A percentile compares a stretch with the other conserved stretches of the same genome.
phyloP scores from a whole-genome alignment of 345 rosid genomes.

The Limnanthes douglasii region DNA sequence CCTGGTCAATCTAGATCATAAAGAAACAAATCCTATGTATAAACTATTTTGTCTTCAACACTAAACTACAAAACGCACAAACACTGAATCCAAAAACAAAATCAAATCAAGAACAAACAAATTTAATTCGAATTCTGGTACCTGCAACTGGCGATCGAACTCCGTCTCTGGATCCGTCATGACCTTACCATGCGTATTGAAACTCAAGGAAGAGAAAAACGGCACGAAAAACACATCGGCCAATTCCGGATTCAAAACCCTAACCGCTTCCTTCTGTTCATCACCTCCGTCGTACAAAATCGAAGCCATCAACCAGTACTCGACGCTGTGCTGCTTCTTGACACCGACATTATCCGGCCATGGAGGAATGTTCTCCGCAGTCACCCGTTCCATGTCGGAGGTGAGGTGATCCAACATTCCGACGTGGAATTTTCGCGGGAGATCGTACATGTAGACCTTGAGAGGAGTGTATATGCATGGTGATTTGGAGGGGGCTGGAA shows the following conservation, averaged over 20 bases:
- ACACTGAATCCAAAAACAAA: not conserved
- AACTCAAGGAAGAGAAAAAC: constrained; percentile 84
- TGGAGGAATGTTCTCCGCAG: constrained; percentile 39
- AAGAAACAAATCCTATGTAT: not conserved
- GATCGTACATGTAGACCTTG: constrained; percentile 84
- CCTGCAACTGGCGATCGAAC: constrained; percentile 82
- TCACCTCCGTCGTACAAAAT: constrained; percentile 33
- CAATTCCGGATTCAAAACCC: constrained; percentile 87
- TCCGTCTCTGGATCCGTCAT: constrained; percentile 97
- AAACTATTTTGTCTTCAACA: constrained; percentile 2
- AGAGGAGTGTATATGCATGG: constrained; percentile 22
- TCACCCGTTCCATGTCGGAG: constrained; percentile 34
- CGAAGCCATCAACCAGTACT: constrained; percentile 96
- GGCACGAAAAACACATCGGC: constrained; percentile 88
- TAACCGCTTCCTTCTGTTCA: constrained; percentile 42
- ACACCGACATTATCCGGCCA: constrained; percentile 62
- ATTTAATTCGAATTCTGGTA: too few species aligned
- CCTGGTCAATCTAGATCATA: too few species aligned
- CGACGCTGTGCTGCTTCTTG: constrained; percentile 74
- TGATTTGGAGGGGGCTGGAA: constrained; percentile 17
- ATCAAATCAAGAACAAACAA: not conserved
- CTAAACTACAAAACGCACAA: not conserved
- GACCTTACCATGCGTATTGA: constrained; percentile 70
- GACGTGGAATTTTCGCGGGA: constrained; percentile 66
- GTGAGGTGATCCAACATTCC: constrained; percentile 49